A percentile compares a stretch with the other conserved stretches of the same genome.
phyloP scores from a whole-genome alignment of 805 yeast genomes.

The Helenozyma baotianmanensis region DNA sequence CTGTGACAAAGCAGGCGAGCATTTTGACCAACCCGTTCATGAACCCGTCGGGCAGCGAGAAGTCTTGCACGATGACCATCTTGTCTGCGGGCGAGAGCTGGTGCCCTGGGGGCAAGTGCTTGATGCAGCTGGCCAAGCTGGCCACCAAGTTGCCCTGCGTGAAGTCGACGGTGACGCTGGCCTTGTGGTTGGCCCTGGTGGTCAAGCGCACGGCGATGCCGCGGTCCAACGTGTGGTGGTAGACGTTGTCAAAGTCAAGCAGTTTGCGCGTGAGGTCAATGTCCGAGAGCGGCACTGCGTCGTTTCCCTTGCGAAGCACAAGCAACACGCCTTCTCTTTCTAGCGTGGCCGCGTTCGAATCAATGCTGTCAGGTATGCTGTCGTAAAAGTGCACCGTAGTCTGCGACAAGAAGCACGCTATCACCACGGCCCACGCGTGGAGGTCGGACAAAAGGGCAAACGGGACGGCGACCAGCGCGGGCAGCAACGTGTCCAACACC shows the following conservation, averaged over 20 bases:
- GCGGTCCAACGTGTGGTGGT: conserved; percentile 29
- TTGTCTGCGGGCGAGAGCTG: conserved; percentile 25
- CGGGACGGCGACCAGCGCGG: conserved; percentile 23
- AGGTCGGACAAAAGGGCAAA: conserved; percentile 17
- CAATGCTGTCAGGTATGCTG: neutral
- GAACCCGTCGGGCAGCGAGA: conserved; percentile 18
- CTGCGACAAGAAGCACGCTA: conserved; percentile 44
- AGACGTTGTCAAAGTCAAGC: conserved; percentile 24
- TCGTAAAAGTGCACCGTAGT: conserved; percentile 39
- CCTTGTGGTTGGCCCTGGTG: conserved; percentile 12
- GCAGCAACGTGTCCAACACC: conserved; percentile 12
- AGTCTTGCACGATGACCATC: conserved; percentile 18
- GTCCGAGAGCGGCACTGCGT: neutral
- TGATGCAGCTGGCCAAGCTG: conserved; percentile 48
- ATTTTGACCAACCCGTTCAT: conserved; percentile 32
- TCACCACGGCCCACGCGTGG: conserved; percentile 33
- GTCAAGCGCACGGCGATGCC: conserved; percentile 32
- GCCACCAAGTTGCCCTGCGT: conserved; percentile 52
- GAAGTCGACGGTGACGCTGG: conserved; percentile 24
- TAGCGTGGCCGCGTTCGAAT: neutral
- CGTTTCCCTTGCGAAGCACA: neutral
- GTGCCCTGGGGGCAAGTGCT: conserved; percentile 41
- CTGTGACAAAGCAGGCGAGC: conserved; percentile 35
- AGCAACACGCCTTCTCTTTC: neutral
- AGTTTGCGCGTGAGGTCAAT: neutral